Base-by-base conservation (phyloP, 225 moss, liverwort and hornwort genomes). In the Antitrichia curtipendula region DNA sequence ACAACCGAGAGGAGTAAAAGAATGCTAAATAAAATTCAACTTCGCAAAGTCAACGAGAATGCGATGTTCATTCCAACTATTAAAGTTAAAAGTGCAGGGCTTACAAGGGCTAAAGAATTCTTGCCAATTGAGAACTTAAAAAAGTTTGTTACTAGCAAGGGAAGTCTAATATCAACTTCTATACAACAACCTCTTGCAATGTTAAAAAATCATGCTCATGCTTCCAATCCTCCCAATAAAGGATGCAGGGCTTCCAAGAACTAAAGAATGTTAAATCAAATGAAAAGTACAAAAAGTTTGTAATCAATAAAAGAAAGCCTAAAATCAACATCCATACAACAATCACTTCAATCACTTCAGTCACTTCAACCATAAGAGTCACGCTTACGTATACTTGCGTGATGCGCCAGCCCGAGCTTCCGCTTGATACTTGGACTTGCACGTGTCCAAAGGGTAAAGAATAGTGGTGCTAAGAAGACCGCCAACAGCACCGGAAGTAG, bases 381-480 rank as follows among this genome's bases (percentile, higher is more conserved):
- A 70, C 31, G 32, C 90, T 62, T 85, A 89, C 88, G 73, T 85
- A 80, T 82, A 87, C 62, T 83, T 87, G 56, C 88, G 84, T 78
- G 84, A 88, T 71, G 84, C 27, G 72, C 88, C 88, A 84, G 88
- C 79, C 70, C 88, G 88, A 84, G 88, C 88, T 84, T 88, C 88
- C 41, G 88, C 88, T 88, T 88, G 88, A 71, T 88, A 88, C 79
- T 88, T 88, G 62, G 88, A 97, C 88, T 99, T 99, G 95, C 99
- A 99, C 12, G 99, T 99, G 86, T 99, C 99, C 88, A 99, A 82
- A 75, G 99, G 97, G 83, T 99, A 99, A 43, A 99, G 93, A 86
- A 96, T 88, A 38, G 93, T 92, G n/a, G 99, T 99, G 87, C 99
- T 99, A 66, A 99, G 89, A 83, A 99, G 95, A 27, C 97, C 99